Evolutionary conservation across 1,284 basidiomycete genomes (phyloP).

Genomic region (Erythrobasidium hasegawianum): DNA sequence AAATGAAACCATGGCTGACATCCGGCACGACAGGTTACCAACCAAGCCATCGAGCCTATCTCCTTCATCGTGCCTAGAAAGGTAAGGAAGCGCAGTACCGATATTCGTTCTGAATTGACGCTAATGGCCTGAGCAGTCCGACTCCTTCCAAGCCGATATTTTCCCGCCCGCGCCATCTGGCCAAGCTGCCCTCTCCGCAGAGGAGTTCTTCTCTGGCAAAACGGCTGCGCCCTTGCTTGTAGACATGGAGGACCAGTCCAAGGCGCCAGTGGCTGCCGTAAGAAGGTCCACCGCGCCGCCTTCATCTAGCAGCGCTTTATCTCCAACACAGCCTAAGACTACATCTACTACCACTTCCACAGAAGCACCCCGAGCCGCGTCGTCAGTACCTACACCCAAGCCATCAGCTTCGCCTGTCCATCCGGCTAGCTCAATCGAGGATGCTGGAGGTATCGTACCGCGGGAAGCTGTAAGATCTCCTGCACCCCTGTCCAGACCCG

Average conservation of each 20-base stretch:
- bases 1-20: background rate
- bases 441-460: conserved; percentile 24
- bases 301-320: conserved; percentile 12
- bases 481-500: conserved; percentile 45
- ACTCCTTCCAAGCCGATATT: conserved; percentile 88
- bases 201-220: conserved; percentile 84
- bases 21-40: conserved; percentile 55
- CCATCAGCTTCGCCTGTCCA: conserved; percentile 37
- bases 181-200: conserved; percentile 72
- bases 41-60: conserved; percentile 74
- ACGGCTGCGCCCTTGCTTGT: conserved; percentile 63
- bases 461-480: conserved; percentile 45
- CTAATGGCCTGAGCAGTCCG: conserved; percentile 55
- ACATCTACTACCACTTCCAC: conserved; percentile 23
- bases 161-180: conserved; percentile 85
- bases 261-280: conserved; percentile 30
- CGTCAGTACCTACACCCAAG: conserved; percentile 18
- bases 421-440: conserved; percentile 26
- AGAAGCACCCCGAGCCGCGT: background rate
- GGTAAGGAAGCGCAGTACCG: too few species aligned
- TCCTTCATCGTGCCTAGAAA: conserved; percentile 90
- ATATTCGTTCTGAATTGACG: too few species aligned
- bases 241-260: conserved; percentile 30
- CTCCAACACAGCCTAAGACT: conserved; percentile 3
- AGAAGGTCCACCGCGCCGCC: conserved; percentile 34